Base-by-base conservation (phyloP, 2,329 filamentous ascomycete genomes). In the Dryadomyces quercus-mongolicae region DNA sequence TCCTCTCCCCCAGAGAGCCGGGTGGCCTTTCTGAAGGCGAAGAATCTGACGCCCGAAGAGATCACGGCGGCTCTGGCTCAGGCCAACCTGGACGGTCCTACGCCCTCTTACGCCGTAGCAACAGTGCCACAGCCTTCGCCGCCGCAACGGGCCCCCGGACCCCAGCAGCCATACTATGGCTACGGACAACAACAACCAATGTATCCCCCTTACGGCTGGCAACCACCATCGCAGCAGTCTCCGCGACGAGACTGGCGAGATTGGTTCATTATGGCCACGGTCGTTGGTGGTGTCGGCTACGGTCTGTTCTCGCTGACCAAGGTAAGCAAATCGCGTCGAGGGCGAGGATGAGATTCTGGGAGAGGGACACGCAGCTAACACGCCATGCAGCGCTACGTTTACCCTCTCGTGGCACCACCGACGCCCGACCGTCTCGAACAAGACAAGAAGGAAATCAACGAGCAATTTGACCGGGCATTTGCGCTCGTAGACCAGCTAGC, bases 241-340 rank as follows among this genome's bases (percentile, higher is more conserved):
- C 90, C 90, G 3, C 84, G 82, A 66, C 78, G 93, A 64, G 93
- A 98, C 71, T 98, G 93, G 93, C 81, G 94, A 58, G 93, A 98
- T 67, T 97, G 90, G 87, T 98, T 98, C 71, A 97, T 98, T 69
- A 95, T 97, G 89, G 93, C 93, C 8, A 98, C 93, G 0, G 88
- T 97, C 13, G 85, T 94, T 58, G 86, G 90, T 55, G 89, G 91
- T 50, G 84, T 96, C 20, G 80, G 89, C 43, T 97, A 96, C 64
- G 92, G 91, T 0, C 70, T 95, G 21, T 98, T 93, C 66, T 81
- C 85, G 60, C 78, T 96, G 16, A 88, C 90, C 57, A 94, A 94
- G 80, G 86, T 89, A 25, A 25, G 49, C 15, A 7, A 20, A 6
- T 7, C 8, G 18, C 25, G 13, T 4, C n/a, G 21, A 16, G 13